These are phyloP conservation scores for Boletus bicolor DNA, from an alignment of 768 basidiomycete species.

Conservation along the genomic window DNA sequence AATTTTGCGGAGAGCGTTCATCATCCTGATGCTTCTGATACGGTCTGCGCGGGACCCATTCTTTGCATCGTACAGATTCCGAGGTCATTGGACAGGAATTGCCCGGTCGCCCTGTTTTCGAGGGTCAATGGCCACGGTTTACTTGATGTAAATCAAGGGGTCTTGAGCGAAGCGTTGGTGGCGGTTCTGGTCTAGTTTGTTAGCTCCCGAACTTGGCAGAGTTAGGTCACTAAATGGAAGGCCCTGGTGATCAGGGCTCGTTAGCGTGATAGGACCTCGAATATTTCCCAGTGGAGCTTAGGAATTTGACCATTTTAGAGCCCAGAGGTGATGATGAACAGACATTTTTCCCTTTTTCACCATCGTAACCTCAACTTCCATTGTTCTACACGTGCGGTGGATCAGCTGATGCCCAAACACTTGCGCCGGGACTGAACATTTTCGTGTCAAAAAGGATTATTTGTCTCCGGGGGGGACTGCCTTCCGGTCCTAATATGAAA, in stretches of 20 bases:
- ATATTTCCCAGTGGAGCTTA: slow-evolving; percentile 21
- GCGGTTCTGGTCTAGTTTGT: slow-evolving; percentile 3
- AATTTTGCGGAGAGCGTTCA: slow-evolving; percentile 15
- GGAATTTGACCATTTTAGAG: slow-evolving; percentile 26
- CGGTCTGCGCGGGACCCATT: slow-evolving; percentile 2
- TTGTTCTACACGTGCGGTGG: slow-evolving; percentile 30
- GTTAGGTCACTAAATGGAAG: slow-evolving; percentile 31
- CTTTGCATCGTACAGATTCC: slow-evolving; percentile 11
- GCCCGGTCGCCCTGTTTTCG: slow-evolving; percentile 17
- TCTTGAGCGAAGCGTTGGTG: slow-evolving; percentile 12
- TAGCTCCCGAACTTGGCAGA: slow-evolving; percentile 19
- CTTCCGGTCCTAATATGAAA: slow-evolving; percentile 28
- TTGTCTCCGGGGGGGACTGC: slow-evolving; percentile 24
- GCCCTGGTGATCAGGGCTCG: slow-evolving; percentile 25
- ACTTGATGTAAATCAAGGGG: slow-evolving; percentile 19
- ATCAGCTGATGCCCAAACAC: slow-evolving; percentile 25
- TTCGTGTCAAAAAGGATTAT: slow-evolving; percentile 18
- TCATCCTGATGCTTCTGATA: slow-evolving; percentile 25
- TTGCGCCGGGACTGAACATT: slow-evolving; percentile 18
- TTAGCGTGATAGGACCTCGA: slow-evolving; percentile 20
- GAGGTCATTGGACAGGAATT: slow-evolving; percentile 3
- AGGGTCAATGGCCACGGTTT: slow-evolving; percentile 11
- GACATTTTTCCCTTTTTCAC: slow-evolving; percentile 24
- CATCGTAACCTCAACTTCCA: slow-evolving; percentile 29
- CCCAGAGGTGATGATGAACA: slow-evolving; percentile 9